phyloP scores from a whole-genome alignment of 202 grass and related monocot genomes.

The Saccharum hybrid region DNA sequence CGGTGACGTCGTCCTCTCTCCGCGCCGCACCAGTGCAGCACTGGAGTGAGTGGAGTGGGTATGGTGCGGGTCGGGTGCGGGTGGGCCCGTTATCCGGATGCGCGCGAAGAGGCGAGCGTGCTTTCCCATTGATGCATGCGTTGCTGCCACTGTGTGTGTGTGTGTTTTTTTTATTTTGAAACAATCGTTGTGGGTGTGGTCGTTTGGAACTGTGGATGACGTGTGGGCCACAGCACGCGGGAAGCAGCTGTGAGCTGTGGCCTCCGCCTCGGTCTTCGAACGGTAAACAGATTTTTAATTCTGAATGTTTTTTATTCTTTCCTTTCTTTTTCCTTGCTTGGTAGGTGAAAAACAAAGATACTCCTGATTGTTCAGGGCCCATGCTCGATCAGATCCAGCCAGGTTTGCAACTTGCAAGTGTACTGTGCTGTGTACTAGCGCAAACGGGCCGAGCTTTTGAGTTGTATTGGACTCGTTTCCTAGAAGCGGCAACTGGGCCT shows the following conservation, averaged over 20 bases:
- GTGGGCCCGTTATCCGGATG: constrained; percentile 14
- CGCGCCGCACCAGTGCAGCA: not conserved
- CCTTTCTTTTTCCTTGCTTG: not conserved
- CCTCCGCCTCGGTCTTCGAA: not conserved
- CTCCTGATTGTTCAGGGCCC: too few relatives aligned
- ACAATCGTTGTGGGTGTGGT: too few relatives aligned
- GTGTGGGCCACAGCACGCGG: constrained; percentile 1
- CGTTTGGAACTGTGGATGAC: not conserved
- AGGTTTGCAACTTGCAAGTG: too few relatives aligned
- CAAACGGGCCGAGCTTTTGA: not conserved
- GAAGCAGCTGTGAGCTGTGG: not conserved
- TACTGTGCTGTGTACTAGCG: not conserved
- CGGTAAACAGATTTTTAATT: not conserved
- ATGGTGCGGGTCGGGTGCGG: not conserved
- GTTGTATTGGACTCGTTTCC: not conserved
- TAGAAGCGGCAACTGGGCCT: not conserved
- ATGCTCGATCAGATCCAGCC: not conserved
- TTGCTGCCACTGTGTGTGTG: not conserved
- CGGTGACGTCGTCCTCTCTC: constrained; percentile 25
- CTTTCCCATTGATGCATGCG: not conserved
- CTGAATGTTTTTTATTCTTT: not conserved
- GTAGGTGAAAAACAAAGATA: not conserved
- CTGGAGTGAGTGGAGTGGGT: not conserved
- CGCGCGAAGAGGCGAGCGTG: constrained; percentile 6
- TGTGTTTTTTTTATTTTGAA: not conserved